These are phyloP conservation scores for Ampelocalamus luodianensis DNA, from an alignment of 176 grass and related monocot genomes.

Conservation along the genomic window DNA sequence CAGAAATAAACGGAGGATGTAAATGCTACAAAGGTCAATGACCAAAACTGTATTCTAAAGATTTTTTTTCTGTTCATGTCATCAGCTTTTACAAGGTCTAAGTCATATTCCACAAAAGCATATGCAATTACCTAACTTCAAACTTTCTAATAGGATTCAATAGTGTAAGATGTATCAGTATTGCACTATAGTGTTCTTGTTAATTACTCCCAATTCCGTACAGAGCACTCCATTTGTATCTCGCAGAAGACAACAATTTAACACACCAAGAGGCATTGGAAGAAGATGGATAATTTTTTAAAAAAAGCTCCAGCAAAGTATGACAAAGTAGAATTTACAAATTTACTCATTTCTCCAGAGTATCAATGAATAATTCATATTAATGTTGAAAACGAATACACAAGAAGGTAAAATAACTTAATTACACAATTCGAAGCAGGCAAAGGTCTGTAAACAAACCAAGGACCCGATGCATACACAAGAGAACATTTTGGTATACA, in stretches of 20 bases:
- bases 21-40: background rate
- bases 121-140: background rate
- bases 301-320: background rate
- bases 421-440: background rate
- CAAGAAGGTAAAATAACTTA: background rate
- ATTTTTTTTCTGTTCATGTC: background rate
- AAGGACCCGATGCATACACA: background rate
- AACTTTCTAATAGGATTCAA: conserved; percentile 9
- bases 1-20: background rate
- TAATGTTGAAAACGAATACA: background rate
- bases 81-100: background rate
- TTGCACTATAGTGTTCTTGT: background rate
- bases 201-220: background rate
- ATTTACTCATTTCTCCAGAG: background rate
- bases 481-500: background rate
- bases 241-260: background rate
- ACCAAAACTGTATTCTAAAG: background rate
- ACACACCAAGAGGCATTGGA: background rate
- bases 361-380: background rate
- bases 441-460: conserved; percentile 15
- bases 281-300: background rate
- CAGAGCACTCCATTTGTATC: background rate
- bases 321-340: background rate
- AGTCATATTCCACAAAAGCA: background rate
- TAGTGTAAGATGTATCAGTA: background rate